These are phyloP conservation scores for Alternaria postmessia DNA, from an alignment of 2,329 filamentous ascomycete species.

Conservation along the genomic window DNA sequence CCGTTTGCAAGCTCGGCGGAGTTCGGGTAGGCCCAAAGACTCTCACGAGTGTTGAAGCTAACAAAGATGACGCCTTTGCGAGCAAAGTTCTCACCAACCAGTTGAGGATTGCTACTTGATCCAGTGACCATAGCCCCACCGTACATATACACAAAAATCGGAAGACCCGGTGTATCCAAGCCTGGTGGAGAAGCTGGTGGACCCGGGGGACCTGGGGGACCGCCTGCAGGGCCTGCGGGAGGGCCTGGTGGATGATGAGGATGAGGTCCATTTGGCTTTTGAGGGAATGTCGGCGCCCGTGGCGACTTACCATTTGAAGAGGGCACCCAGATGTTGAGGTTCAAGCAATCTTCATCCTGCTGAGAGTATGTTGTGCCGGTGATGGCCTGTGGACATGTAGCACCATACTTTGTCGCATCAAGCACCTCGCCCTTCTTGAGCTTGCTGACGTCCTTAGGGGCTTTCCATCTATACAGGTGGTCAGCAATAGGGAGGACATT, in stretches of 20 bases:
- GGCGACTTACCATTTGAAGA: constrained; percentile 1
- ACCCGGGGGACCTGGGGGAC: background rate
- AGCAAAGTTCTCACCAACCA: constrained; percentile 53
- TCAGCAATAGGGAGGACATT: background rate
- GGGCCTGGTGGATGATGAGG: constrained; percentile 2
- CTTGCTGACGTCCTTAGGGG: constrained; percentile 24
- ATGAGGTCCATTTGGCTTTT: constrained; percentile 7
- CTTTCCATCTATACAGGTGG: constrained; percentile 25
- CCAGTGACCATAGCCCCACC: constrained; percentile 55
- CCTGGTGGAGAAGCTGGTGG: background rate
- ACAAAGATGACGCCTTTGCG: constrained; percentile 35
- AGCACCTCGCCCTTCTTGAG: constrained; percentile 20
- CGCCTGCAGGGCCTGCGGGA: too few species aligned
- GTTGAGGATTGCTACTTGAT: constrained; percentile 51
- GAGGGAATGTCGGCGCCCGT: constrained; percentile 6
- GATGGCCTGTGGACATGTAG: constrained; percentile 37
- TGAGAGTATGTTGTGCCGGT: constrained; percentile 29
- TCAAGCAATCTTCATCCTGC: constrained; percentile 51
- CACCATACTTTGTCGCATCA: constrained; percentile 30
- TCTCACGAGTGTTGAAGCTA: constrained; percentile 40
- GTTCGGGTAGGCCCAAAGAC: constrained; percentile 54
- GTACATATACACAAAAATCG: constrained; percentile 56
- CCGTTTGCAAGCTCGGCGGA: constrained; percentile 47
- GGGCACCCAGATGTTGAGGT: constrained; percentile 43
- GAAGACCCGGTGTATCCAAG: constrained; percentile 15